These are phyloP conservation scores for Suillus clintonianus DNA, from an alignment of 768 basidiomycete species.

Conservation along the genomic window DNA sequence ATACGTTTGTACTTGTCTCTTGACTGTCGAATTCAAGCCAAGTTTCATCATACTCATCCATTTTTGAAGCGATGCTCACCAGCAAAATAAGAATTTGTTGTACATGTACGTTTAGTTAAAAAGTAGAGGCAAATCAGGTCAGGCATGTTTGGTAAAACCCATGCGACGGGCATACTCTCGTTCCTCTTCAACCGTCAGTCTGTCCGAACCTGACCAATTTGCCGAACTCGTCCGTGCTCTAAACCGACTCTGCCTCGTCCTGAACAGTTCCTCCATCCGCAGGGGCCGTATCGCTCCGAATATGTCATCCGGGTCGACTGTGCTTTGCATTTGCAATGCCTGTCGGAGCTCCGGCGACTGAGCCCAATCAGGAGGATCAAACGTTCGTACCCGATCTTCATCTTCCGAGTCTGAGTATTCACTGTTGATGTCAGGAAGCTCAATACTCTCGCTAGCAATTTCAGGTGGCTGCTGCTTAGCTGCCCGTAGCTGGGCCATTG, in stretches of 20 bases:
- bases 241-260: constrained; percentile 75
- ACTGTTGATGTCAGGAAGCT: constrained; percentile 93
- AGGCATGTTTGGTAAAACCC: constrained; percentile 62
- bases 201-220: constrained; percentile 94
- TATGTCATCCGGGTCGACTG: constrained; percentile 87
- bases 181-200: constrained; percentile 82
- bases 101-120: not conserved
- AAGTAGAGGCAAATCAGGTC: constrained; percentile 7
- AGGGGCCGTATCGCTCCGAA: constrained; percentile 89
- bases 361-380: constrained; percentile 84
- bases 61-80: not conserved
- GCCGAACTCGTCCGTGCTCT: constrained; percentile 90
- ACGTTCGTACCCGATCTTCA: constrained; percentile 74
- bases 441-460: constrained; percentile 77
- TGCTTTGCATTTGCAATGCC: constrained; percentile 79
- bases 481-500: constrained; percentile 67
- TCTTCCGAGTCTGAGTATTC: constrained; percentile 98
- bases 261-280: constrained; percentile 93
- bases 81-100: not conserved
- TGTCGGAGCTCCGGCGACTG: constrained; percentile 85
- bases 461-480: constrained; percentile 48
- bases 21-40: constrained; percentile 2
- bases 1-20: constrained; percentile 2
- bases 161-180: constrained; percentile 86
- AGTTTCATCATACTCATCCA: not conserved